These are phyloP conservation scores for Populus hybrid DNA, from an alignment of 441 rosid genomes.

Conservation along the genomic window DNA sequence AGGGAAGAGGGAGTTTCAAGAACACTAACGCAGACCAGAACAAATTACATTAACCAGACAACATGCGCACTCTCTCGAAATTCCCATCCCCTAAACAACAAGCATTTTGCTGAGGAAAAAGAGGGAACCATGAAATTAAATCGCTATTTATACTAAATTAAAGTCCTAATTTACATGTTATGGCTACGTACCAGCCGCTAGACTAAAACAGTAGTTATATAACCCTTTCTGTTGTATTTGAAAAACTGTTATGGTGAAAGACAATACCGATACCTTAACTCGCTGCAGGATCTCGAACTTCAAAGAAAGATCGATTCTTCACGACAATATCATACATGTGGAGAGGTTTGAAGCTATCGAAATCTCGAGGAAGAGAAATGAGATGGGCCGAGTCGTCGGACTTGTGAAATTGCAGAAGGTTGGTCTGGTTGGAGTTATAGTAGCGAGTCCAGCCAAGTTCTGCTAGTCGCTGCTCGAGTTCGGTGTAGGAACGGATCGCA, in stretches of 20 bases:
- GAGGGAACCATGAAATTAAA: background rate
- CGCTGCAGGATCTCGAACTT: conserved; percentile 42
- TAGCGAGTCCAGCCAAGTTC: conserved; percentile 69
- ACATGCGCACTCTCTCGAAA: background rate
- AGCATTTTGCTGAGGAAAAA: background rate
- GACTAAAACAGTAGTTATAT: background rate
- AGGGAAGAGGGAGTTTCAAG: conserved; percentile 2
- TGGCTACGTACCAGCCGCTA: background rate
- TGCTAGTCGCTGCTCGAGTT: conserved; percentile 47
- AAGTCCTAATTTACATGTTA: background rate
- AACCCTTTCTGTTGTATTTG: background rate
- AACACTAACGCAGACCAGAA: conserved; percentile 5
- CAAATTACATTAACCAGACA: conserved; percentile 4
- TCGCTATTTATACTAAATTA: background rate
- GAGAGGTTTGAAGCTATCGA: conserved; percentile 33
- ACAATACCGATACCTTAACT: background rate
- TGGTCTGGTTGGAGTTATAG: conserved; percentile 26
- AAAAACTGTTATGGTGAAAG: background rate
- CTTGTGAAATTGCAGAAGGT: conserved; percentile 57
- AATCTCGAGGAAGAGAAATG: conserved; percentile 50
- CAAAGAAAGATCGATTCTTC: conserved; percentile 56
- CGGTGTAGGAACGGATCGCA: conserved; percentile 43
- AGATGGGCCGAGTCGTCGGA: conserved; percentile 44
- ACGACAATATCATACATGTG: conserved; percentile 72
- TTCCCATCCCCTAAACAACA: background rate